Conservation (phyloP, 1,284 basidiomycete species). For the Austroboletus novae-zelandiae region DNA sequence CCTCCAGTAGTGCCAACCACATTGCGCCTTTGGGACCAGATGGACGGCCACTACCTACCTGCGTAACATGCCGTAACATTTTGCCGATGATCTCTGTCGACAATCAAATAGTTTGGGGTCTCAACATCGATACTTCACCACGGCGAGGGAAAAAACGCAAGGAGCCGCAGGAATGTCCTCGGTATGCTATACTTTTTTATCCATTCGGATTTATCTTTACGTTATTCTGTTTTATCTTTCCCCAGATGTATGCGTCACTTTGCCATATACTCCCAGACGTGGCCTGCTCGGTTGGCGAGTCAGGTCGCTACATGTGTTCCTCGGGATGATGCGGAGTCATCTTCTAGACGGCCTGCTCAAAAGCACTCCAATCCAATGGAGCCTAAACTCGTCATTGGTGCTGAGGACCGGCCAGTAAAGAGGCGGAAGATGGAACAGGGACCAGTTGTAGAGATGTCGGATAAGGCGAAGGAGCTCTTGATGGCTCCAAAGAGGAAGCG, state of each 20-base stretch:
- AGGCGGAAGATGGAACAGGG: slow-evolving; percentile 40
- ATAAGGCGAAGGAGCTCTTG: slow-evolving; percentile 35
- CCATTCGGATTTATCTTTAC: slow-evolving; percentile 22
- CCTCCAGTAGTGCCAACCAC: slow-evolving; percentile 36
- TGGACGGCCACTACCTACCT: slow-evolving; percentile 59
- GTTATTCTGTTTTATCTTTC: slow-evolving; percentile 11
- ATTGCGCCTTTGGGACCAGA: slow-evolving; percentile 48
- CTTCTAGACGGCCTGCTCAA: slow-evolving; percentile 44
- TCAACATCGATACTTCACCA: slow-evolving; percentile 45
- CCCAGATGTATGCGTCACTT: slow-evolving; percentile 71
- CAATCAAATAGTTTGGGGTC: slow-evolving; percentile 69
- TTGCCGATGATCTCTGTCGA: slow-evolving; percentile 73
- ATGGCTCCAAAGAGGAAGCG: slow-evolving; percentile 34
- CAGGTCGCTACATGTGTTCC: slow-evolving; percentile 47
- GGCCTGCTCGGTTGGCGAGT: slow-evolving; percentile 61
- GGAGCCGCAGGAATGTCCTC: slow-evolving; percentile 65
- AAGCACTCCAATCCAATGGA: slow-evolving; percentile 51
- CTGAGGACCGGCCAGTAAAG: slow-evolving; percentile 44
- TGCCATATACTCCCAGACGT: slow-evolving; percentile 66
- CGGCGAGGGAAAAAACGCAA: slow-evolving; percentile 53
- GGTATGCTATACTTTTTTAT: slow-evolving; percentile 44
- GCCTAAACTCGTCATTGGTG: slow-evolving; percentile 49
- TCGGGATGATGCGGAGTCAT: slow-evolving; percentile 50
- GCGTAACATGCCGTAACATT: slow-evolving; percentile 63
- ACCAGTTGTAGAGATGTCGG: slow-evolving; percentile 36